Evolutionary conservation across 2,329 filamentous ascomycete species (phyloP), one percentile per base, ranked within the genome.

Genomic region (Cladosporium velox): DNA sequence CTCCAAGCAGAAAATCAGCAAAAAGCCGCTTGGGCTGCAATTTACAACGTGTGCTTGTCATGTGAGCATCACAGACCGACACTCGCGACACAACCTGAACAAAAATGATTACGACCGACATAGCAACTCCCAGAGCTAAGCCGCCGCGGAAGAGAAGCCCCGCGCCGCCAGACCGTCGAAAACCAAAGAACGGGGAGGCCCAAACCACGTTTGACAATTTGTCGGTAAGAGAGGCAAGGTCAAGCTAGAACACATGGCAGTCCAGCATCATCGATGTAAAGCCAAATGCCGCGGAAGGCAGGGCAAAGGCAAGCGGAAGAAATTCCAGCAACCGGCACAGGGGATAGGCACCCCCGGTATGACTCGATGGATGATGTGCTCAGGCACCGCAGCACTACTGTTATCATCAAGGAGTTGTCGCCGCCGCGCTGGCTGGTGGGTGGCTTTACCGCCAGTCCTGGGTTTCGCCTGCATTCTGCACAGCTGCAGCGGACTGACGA

Each of bases 391-490:
- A 21, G n/a, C n/a, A 38, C 54, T 35, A 38, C 32, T 26, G 24
- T 15, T 44, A 21, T 35, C 24, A 58, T 58, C 34, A 35, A 24
- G 28, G 59, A 35, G 26, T 62, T 24, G 59, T 52, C n/a, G 47
- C 44, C n/a, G 28, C 28, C 34, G 34, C 49, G 28, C 28, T 34
- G 55, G 34, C 34, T 35, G 34, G 44, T 62, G 59, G 60, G 18
- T 18, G 30, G 60, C 61, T 32, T 64, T 64, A 64, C 61, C 61
- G 61, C 61, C 34, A 34, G 32, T 64, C 21, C 21, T 30, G 30
- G 24, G 49, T 35, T 35, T 47, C 41, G 41, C 61, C 61, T 64
- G 61, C 61, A 32, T 64, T 63, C 61, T 64, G 51, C 61, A 64
- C 51, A 34, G 51, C 61, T 55, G 51, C 61, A 64, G 61, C 24